Evolutionary conservation across 1,139 yeast species (phyloP), one percentile per base, ranked within the genome.

Genomic region (Yamadazyma atlantica): DNA sequence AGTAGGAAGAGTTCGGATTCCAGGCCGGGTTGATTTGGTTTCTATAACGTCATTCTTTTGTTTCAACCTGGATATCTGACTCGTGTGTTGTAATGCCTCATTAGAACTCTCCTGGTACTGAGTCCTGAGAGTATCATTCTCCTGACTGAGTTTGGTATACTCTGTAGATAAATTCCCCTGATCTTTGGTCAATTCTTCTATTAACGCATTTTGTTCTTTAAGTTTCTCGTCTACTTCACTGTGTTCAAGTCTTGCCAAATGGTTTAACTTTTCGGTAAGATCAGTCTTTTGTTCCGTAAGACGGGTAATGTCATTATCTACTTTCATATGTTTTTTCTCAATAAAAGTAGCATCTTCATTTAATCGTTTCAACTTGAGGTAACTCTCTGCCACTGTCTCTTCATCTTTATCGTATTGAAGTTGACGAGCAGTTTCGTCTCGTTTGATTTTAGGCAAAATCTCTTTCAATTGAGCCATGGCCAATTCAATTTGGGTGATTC

Each of bases 51-150:
- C 54, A 30, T 64, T 60, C 9, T 51, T 50, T 1, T 51, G 56
- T 33, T 62, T 64, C 10, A 68, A 41, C 1, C 48, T 38, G n/a
- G 56, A 58, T 6, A 73, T 48, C 14, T 48, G 47, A 0, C 56
- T 52, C 0, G 84, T 69, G 24, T 65, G 50, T 33, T 73, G 77
- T 1, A 81, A 84, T 0, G 88, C 88, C 14, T 58, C 60, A 0
- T 79, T 60, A 0, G 87, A 80, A 22, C 62, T 60, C 5, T 53
- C 49, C 55, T 82, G 89, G 51, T 83, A 83, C 32, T 67, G 53
- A 2, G 46, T 46, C 41, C 88, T 61, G 7, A 72, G 50, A 0
- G 46, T 36, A 23, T 78, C 82, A 41, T 69, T 68, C 35, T 62
- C 69, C 3, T 46, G 47, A 5, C 51, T 49, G 18, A 66, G 50